Evolutionary conservation across 176 grass and related monocot genomes (phyloP).

Genomic region (Oryza glumipatula): DNA sequence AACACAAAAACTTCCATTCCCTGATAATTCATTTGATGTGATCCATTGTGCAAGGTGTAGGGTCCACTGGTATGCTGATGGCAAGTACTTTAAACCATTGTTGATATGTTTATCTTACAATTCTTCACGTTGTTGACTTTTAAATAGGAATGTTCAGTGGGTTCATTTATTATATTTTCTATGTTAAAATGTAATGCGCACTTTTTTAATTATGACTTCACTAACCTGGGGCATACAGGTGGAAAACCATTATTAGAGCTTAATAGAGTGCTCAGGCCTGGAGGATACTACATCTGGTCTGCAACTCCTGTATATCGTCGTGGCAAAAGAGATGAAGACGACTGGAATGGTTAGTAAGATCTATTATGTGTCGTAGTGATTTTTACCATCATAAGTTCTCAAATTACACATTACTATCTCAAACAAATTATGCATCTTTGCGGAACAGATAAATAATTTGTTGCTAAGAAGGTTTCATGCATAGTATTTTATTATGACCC

Average conservation of each 20-base stretch:
- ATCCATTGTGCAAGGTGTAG: constrained; percentile 91
- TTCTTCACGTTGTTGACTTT: constrained; percentile 6
- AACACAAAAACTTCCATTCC: constrained; percentile 88
- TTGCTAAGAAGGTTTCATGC: constrained; percentile 11
- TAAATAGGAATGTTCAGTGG: background rate
- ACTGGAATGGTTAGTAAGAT: constrained; percentile 74
- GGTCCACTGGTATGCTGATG: constrained; percentile 91
- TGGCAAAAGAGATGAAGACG: constrained; percentile 62
- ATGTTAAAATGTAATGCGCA: constrained; percentile 22
- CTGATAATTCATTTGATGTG: constrained; percentile 87
- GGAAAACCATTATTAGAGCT: constrained; percentile 88
- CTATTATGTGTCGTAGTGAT: constrained; percentile 18
- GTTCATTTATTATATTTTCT: constrained; percentile 23
- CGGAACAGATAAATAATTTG: constrained; percentile 2
- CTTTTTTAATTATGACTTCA: background rate
- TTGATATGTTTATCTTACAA: constrained; percentile 40
- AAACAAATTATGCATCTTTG: constrained; percentile 32
- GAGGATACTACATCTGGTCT: constrained; percentile 93
- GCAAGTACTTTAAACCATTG: constrained; percentile 57
- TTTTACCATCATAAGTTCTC: constrained; percentile 9
- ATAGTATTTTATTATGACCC: constrained; percentile 7
- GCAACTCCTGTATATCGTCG: constrained; percentile 88
- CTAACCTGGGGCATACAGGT: constrained; percentile 49
- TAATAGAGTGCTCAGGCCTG: constrained; percentile 91
- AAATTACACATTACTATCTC: background rate